Conservation (phyloP, 352 stramenopile species). For the Phytophthora kernoviae region DNA sequence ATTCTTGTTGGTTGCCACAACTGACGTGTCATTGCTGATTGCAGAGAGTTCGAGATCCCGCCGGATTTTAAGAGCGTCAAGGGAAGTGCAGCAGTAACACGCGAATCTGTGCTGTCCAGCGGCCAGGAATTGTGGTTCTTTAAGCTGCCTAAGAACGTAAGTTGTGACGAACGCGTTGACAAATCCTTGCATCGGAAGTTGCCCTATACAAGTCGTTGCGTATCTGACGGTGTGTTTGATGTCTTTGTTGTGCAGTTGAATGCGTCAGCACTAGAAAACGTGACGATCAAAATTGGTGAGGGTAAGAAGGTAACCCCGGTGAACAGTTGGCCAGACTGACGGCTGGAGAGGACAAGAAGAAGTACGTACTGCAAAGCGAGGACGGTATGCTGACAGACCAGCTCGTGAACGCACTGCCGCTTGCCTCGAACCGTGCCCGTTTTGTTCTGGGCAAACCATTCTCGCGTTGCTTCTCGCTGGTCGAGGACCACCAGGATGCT, state of each 20-base stretch:
- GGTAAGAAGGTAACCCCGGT: conserved; percentile 35
- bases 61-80: conserved; percentile 70
- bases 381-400: conserved; percentile 69
- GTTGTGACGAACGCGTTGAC: conserved; percentile 14
- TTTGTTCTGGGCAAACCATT: conserved; percentile 80
- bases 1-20: conserved; percentile 1
- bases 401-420: conserved; percentile 77
- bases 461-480: conserved; percentile 71
- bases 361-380: conserved; percentile 64
- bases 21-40: conserved; percentile 15
- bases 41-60: conserved; percentile 84
- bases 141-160: conserved; percentile 81
- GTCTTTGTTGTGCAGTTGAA: conserved; percentile 50
- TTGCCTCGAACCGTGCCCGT: conserved; percentile 55
- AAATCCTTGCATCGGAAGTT: neutral
- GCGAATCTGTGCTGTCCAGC: conserved; percentile 62
- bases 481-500: conserved; percentile 45
- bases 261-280: conserved; percentile 67
- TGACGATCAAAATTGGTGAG: conserved; percentile 65
- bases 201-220: no score
- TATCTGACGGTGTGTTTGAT: conserved; percentile 12
- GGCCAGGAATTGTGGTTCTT: conserved; percentile 90
- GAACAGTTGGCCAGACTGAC: conserved; percentile 49
- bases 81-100: conserved; percentile 60
- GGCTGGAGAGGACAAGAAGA: conserved; percentile 41